phyloP scores from a whole-genome alignment of 345 rosid genomes.

The Bruguiera parviflora region DNA sequence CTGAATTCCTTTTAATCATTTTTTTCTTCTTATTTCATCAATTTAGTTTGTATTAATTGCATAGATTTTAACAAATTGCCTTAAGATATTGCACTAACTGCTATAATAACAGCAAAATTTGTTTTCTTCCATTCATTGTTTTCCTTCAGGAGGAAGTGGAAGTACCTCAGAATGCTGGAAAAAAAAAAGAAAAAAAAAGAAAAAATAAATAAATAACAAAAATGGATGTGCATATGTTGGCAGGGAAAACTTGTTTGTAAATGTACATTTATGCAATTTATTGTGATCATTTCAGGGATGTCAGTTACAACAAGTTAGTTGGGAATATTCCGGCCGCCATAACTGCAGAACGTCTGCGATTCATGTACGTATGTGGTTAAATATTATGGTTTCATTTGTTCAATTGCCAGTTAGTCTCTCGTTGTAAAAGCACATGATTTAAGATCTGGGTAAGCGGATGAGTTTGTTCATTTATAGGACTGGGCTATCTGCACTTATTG shows the following conservation, averaged over 20 bases:
- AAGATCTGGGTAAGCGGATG: neutral
- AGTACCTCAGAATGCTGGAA: too few species aligned
- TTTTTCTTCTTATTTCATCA: too few species aligned
- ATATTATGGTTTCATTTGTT: neutral
- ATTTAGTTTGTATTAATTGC: too few species aligned
- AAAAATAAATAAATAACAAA: too few species aligned
- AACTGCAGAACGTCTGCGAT: conserved; percentile 19
- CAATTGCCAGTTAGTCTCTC: neutral
- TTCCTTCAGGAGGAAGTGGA: too few species aligned
- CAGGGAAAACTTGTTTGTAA: neutral
- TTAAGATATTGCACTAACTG: too few species aligned
- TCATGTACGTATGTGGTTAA: conserved; percentile 34
- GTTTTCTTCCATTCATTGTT: too few species aligned
- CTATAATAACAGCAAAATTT: too few species aligned
- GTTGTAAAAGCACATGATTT: neutral
- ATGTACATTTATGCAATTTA: neutral
- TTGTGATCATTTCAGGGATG: conserved; percentile 36
- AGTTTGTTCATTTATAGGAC: conserved; percentile 2
- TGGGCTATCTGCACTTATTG: too few species aligned
- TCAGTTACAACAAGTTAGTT: conserved; percentile 49
- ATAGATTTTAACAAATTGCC: too few species aligned
- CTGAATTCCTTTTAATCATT: too few species aligned
- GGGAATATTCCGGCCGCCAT: conserved; percentile 37
- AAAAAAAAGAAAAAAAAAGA: too few species aligned
- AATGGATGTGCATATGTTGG: neutral